These are phyloP conservation scores for Phytophthora sansomeana DNA, from an alignment of 352 stramenopile genomes.

Conservation along the genomic window DNA sequence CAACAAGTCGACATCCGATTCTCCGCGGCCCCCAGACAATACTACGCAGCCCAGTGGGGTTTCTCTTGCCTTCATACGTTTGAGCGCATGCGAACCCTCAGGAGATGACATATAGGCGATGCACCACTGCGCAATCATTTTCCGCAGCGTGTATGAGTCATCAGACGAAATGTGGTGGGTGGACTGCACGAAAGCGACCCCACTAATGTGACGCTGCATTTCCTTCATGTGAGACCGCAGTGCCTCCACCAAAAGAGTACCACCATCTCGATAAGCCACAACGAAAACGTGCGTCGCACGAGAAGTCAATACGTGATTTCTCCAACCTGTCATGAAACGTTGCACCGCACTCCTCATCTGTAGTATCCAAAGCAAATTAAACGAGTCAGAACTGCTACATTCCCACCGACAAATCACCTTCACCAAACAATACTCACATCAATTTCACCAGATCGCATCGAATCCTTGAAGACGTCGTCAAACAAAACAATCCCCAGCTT, in stretches of 20 bases:
- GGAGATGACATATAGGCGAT: slow-evolving; percentile 57
- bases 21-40: slow-evolving; percentile 48
- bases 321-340: slow-evolving; percentile 75
- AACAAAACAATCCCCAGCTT: slow-evolving; percentile 74
- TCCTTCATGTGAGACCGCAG: slow-evolving; percentile 64
- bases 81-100: slow-evolving; percentile 46
- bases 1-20: slow-evolving; percentile 63
- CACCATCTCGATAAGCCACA: slow-evolving; percentile 67
- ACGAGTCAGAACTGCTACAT: neutral
- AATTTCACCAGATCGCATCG: slow-evolving; percentile 50
- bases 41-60: slow-evolving; percentile 64
- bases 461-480: slow-evolving; percentile 75
- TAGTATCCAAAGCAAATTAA: slow-evolving; percentile 10
- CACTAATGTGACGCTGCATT: slow-evolving; percentile 77
- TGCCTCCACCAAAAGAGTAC: slow-evolving; percentile 59
- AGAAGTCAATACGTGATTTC: slow-evolving; percentile 72
- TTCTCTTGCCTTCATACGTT: slow-evolving; percentile 66
- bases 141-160: slow-evolving; percentile 69
- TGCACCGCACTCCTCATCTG: slow-evolving; percentile 65
- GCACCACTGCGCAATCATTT: slow-evolving; percentile 76
- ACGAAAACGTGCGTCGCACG: slow-evolving; percentile 75
- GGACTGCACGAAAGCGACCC: slow-evolving; percentile 71
- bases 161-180: slow-evolving; percentile 65
- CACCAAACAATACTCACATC: slow-evolving; percentile 46
- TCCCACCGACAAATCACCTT: neutral